phyloP scores from a whole-genome alignment of 768 basidiomycete species.

The Naganishia vaughanmartiniae region DNA sequence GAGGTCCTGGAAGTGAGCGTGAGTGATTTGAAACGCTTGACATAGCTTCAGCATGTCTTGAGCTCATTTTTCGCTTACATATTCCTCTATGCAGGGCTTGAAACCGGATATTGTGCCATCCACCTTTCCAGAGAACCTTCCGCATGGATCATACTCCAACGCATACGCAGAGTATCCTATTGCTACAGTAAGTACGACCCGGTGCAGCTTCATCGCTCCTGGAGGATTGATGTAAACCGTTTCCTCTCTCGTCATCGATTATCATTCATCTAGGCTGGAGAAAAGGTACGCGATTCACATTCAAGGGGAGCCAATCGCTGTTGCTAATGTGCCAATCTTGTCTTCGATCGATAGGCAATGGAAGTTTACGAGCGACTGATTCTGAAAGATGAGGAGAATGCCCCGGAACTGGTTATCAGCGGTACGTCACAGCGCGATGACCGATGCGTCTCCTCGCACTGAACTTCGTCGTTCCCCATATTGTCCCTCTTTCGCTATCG shows the following conservation, averaged over 20 bases:
- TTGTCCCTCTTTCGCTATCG: too few species aligned
- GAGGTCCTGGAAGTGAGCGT: conserved; percentile 79
- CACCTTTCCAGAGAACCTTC: conserved; percentile 75
- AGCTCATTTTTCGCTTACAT: too few species aligned
- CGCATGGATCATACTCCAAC: conserved; percentile 62
- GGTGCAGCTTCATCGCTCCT: not conserved
- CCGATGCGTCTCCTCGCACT: not conserved
- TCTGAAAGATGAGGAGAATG: conserved; percentile 61
- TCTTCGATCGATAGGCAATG: conserved; percentile 56
- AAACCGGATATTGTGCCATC: conserved; percentile 71
- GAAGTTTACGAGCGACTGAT: conserved; percentile 80
- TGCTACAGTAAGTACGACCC: conserved; percentile 59
- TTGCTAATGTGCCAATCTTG: not conserved
- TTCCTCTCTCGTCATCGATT: not conserved
- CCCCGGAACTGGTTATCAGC: conserved; percentile 75
- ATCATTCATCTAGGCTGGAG: conserved; percentile 40
- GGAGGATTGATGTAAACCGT: not conserved
- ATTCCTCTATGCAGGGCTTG: too few species aligned
- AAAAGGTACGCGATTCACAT: conserved; percentile 57
- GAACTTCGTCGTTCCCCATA: not conserved
- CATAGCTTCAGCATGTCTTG: too few species aligned
- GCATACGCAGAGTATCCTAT: conserved; percentile 72
- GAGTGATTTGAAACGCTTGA: conserved; percentile 48
- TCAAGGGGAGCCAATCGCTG: not conserved
- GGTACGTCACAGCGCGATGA: conserved; percentile 55